Base-by-base conservation (phyloP, 1,139 yeast species). In the Hansenula sp. region DNA sequence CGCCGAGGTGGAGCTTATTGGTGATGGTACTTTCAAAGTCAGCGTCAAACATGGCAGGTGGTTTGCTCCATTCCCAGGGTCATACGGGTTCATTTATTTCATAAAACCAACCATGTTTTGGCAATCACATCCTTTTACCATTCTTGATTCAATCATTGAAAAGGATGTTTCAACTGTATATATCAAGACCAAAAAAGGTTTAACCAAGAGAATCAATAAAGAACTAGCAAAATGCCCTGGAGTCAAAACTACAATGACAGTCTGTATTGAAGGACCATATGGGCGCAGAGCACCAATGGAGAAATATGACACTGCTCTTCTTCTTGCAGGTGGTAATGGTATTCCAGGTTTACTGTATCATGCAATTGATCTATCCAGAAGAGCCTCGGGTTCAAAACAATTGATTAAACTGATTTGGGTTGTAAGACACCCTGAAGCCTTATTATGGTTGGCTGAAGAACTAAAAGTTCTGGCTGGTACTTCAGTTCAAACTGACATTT, bases 281-380 rank as follows among this genome's bases (percentile, higher is more conserved):
- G 84, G 88, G 49, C 60, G 65, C 50, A 60, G 70, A 49, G 58
- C 79, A 47, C 76, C 88, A 56, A 59, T 80, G 40, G 72, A 73
- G 44, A 69, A 76, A 44, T 84, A 76, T 57, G 81, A 79, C 42
- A 75, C 73, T 43, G 66, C 73, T 9, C 60, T 83, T 16, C 68
- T 84, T 40, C 54, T 84, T 43, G 80, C 84, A 1, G 86, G 90
- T 49, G 93, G 93, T 41, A 82, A 83, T 47, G 96, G 95, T 53
- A 72, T 87, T 50, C 85, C 95, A 10, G 84, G 85, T 38, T 68
- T 69, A 13, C 58, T 60, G 39, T 57, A 63, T 12, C 67, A 69
- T 47, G 70, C 65, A 48, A 25, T 55, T 49, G 50, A 55, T 42
- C 44, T 59, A 41, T 49, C 54, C 32, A 30, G 41, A 43, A 40